Percentiles rank a stretch among this genome's conserved stretches.
Evolutionary conservation across 2,329 filamentous ascomycete genomes (phyloP).

Genomic region (Claviceps africana): DNA sequence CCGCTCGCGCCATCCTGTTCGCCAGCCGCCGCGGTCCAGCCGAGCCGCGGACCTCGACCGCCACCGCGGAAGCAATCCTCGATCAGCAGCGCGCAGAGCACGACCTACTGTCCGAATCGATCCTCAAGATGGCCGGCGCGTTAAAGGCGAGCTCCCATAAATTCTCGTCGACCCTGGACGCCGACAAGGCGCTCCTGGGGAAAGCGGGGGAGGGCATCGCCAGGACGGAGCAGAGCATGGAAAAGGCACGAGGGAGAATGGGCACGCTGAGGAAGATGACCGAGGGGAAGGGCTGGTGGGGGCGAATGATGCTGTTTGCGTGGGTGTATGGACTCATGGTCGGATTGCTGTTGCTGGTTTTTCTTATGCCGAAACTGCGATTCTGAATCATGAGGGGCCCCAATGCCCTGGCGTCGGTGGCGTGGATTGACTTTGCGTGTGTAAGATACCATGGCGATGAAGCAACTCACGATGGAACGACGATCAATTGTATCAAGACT

Average conservation of each 20-base stretch:
- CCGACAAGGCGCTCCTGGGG: conserved; percentile 56
- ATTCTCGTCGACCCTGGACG: conserved; percentile 58
- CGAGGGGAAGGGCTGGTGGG: conserved; percentile 81
- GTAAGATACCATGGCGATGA: neutral
- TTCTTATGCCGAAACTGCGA: conserved; percentile 74
- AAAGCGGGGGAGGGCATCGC: conserved; percentile 63
- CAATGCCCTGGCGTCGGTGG: no score
- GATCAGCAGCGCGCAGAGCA: conserved; percentile 69
- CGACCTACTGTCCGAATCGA: conserved; percentile 64
- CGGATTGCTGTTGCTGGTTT: conserved; percentile 64
- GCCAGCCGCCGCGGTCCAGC: conserved; percentile 24
- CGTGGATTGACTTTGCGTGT: neutral
- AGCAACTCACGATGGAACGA: neutral
- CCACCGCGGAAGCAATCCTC: conserved; percentile 56
- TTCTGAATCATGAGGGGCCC: no score
- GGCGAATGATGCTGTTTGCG: conserved; percentile 67
- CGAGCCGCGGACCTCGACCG: conserved; percentile 26
- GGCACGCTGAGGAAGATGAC: conserved; percentile 63
- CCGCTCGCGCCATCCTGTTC: conserved; percentile 31
- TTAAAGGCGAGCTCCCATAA: conserved; percentile 62
- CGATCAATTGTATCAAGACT: neutral
- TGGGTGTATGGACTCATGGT: conserved; percentile 75
- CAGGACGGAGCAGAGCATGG: conserved; percentile 61
- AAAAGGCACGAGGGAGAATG: conserved; percentile 64
- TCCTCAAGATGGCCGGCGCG: conserved; percentile 65